Base-by-base conservation (phyloP, 805 yeast genomes). In the Zygoascus biomembranicola region DNA sequence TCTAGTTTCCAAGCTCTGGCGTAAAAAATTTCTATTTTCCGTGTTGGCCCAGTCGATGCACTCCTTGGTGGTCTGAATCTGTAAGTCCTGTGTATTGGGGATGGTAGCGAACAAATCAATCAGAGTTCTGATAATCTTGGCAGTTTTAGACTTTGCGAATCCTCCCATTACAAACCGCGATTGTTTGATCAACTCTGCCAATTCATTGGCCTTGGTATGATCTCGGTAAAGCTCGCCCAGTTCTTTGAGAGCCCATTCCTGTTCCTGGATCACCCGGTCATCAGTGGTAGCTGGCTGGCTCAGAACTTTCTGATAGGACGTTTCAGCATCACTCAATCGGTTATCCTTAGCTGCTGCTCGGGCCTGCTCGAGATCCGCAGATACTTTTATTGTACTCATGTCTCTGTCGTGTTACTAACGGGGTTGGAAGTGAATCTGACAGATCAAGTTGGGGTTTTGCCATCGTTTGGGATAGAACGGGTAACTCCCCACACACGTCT, bases 71-170 rank as follows among this genome's bases (percentile, higher is more conserved):
- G 89, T 81, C 47, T 73, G 68, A 55, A 90, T 85, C 63, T 90
- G 95, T 35, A 80, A 71, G 59, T 85, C 90, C 48, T 83, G 3
- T 84, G 77, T 58, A 75, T 74, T 43, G 81, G 85, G 59, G 82
- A 78, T 54, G 16, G 53, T 31, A 14, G 87, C 90, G 63, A 87
- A 81, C 57, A 80, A 73, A 64, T 92, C 98, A 61, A 94, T 83
- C 65, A 94, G 75, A 43, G 81, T 77, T 63, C 84, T 85, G 60
- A 92, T 84, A 53, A 92, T 86, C 68, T 92, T 94, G 19, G 98
- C 96, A 8, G 96, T 86, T 69, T 94, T 94, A 14, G 97, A 87
- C 72, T 94, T 94, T 47, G 98, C 97, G 64, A 87, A 81, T 35
- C 79, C 78, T 52, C 84, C 80, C 75, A 90, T 83, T n/a, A 83